These are phyloP conservation scores for Tolypocladium pustulatum DNA, from an alignment of 2,329 filamentous ascomycete genomes.

Conservation along the genomic window DNA sequence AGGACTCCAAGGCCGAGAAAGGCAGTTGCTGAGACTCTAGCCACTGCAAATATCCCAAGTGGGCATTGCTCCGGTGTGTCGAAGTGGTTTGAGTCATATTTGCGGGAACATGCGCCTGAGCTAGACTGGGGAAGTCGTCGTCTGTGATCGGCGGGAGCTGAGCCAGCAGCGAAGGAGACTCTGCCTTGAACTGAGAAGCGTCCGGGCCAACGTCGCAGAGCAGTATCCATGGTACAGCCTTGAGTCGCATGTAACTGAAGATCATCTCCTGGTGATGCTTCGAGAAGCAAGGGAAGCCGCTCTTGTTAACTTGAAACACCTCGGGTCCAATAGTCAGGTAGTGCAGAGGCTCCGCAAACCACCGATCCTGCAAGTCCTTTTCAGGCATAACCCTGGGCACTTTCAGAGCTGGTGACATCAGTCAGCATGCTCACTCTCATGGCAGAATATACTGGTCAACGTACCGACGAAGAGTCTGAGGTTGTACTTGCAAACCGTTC, in stretches of 20 bases:
- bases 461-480: constrained; percentile 73
- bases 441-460: constrained; percentile 18
- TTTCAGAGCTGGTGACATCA: constrained; percentile 33
- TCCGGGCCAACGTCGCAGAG: constrained; percentile 51
- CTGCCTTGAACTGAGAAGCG: constrained; percentile 17
- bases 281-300: constrained; percentile 50
- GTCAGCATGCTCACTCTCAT: background rate
- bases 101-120: constrained; percentile 45
- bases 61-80: constrained; percentile 19
- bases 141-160: constrained; percentile 25
- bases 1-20: constrained; percentile 37
- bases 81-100: constrained; percentile 17
- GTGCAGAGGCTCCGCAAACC: constrained; percentile 60
- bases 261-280: constrained; percentile 52
- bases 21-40: constrained; percentile 73
- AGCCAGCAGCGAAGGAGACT: constrained; percentile 13
- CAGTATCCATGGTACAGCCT: constrained; percentile 50
- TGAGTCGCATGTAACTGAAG: constrained; percentile 53
- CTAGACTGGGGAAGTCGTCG: constrained; percentile 57
- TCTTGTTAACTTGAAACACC: constrained; percentile 49
- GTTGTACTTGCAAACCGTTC: constrained; percentile 78
- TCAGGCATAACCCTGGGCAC: constrained; percentile 50
- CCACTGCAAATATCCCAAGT: constrained; percentile 75
- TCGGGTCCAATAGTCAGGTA: constrained; percentile 44
- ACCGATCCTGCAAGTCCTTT: constrained; percentile 50